phyloP scores from a whole-genome alignment of 305 asterid genomes.

The Solanum hybrid region DNA sequence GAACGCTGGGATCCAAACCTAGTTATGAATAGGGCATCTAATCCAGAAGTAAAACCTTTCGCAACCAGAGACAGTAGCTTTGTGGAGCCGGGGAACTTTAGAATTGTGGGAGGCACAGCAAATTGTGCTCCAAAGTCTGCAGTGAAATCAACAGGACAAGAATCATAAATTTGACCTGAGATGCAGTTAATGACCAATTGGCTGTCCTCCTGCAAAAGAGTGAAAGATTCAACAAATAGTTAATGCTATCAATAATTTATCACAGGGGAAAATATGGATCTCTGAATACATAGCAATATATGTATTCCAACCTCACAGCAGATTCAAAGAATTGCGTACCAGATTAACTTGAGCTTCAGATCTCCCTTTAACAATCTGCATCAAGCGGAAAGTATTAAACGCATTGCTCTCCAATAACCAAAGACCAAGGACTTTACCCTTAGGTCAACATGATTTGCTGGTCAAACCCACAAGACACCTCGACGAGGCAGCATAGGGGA shows the following conservation, averaged over 20 bases:
- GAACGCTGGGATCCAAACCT: conserved; percentile 66
- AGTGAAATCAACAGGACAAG: conserved; percentile 76
- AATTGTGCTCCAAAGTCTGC: conserved; percentile 66
- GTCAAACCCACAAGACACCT: neutral
- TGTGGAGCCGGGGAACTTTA: conserved; percentile 69
- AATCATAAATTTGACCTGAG: conserved; percentile 82
- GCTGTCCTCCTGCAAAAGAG: conserved; percentile 59
- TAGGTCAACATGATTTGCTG: neutral
- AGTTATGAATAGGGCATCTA: conserved; percentile 86
- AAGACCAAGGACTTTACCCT: neutral
- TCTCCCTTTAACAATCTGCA: conserved; percentile 77
- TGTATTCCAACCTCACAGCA: neutral
- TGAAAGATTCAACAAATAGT: conserved; percentile 7
- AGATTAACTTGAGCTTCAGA: conserved; percentile 59
- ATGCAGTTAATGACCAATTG: conserved; percentile 63
- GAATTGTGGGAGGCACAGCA: conserved; percentile 50
- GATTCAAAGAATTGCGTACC: conserved; percentile 28
- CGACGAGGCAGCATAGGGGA: neutral
- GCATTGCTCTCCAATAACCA: neutral
- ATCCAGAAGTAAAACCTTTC: conserved; percentile 59
- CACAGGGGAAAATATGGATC: neutral
- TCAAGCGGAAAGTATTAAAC: neutral
- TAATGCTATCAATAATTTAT: neutral
- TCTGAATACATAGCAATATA: neutral
- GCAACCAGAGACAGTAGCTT: conserved; percentile 58